Conservation (phyloP, 768 basidiomycete species). For the Galerina sulciceps region DNA sequence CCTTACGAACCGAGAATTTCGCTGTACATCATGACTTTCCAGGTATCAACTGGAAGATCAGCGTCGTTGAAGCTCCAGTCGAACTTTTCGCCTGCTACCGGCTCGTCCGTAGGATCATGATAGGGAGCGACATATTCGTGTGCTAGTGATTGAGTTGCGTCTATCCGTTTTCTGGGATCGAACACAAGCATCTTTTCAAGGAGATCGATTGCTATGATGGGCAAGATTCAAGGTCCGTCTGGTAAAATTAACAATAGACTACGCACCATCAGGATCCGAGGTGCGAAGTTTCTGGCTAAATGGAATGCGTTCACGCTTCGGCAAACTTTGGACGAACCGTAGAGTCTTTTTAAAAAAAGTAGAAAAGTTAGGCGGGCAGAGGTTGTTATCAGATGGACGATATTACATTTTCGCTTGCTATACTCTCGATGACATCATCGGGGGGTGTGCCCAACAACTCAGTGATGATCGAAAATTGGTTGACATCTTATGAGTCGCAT, state of each 20-base stretch:
- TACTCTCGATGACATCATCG: conserved; percentile 99
- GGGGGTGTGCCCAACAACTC: conserved; percentile 98
- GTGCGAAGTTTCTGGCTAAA: conserved; percentile 93
- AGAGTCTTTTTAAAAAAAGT: conserved; percentile 66
- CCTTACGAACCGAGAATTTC: conserved; percentile 84
- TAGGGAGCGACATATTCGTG: conserved; percentile 97
- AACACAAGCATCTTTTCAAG: conserved; percentile 99
- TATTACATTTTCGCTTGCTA: conserved; percentile 91
- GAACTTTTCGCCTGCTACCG: conserved; percentile 90
- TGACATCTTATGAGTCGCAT: conserved; percentile 73
- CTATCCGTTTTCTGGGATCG: conserved; percentile 96
- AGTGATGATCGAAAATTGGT: conserved; percentile 99
- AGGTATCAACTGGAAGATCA: conserved; percentile 96
- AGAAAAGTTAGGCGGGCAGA: conserved; percentile 2
- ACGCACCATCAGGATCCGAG: conserved; percentile 81
- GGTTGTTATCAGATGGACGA: conserved; percentile 13
- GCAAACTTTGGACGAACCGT: conserved; percentile 96
- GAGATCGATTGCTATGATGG: conserved; percentile 79
- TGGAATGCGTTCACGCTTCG: conserved; percentile 94
- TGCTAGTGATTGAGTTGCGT: conserved; percentile 84
- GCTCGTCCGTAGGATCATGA: conserved; percentile 98
- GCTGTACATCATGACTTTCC: conserved; percentile 99
- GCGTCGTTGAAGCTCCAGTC: conserved; percentile 99
- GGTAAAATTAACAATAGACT: background rate
- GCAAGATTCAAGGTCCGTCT: background rate